Conservation (phyloP, 2,329 filamentous ascomycete species). For the Aspergillus sp. region DNA sequence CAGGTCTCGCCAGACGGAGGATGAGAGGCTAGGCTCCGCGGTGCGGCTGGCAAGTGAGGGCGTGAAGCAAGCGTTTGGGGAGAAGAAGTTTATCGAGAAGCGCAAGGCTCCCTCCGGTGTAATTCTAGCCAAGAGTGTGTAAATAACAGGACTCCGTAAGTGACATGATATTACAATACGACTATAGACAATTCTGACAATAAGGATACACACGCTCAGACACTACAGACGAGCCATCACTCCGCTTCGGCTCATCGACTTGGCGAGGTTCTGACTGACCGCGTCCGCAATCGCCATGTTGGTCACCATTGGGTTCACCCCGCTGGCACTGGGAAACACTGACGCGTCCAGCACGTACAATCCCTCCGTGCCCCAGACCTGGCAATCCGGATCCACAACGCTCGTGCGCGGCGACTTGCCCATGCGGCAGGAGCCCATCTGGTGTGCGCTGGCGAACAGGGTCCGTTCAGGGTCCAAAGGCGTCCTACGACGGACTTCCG, state of each 20-base stretch:
- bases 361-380: slow-evolving; percentile 40
- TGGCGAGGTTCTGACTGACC: slow-evolving; percentile 35
- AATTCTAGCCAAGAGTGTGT: no score
- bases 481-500: slow-evolving; percentile 38
- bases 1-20: no score
- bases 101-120: slow-evolving; percentile 6
- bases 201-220: neutral
- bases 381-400: slow-evolving; percentile 39
- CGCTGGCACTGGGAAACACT: slow-evolving; percentile 44
- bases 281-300: slow-evolving; percentile 45
- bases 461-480: slow-evolving; percentile 41
- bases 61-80: slow-evolving; percentile 19
- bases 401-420: slow-evolving; percentile 32
- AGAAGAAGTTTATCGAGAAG: slow-evolving; percentile 19
- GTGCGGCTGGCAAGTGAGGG: slow-evolving; percentile 5
- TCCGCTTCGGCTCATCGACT: slow-evolving; percentile 15
- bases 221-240: slow-evolving; percentile 18
- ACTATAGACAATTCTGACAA: no score
- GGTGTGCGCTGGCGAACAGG: slow-evolving; percentile 41
- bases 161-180: no score
- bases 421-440: slow-evolving; percentile 47
- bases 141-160: no score
- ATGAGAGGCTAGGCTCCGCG: no score
- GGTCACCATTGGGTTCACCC: slow-evolving; percentile 46
- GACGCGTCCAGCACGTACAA: slow-evolving; percentile 44